phyloP scores from a whole-genome alignment of 768 basidiomycete genomes.

The Lepiota venenata region DNA sequence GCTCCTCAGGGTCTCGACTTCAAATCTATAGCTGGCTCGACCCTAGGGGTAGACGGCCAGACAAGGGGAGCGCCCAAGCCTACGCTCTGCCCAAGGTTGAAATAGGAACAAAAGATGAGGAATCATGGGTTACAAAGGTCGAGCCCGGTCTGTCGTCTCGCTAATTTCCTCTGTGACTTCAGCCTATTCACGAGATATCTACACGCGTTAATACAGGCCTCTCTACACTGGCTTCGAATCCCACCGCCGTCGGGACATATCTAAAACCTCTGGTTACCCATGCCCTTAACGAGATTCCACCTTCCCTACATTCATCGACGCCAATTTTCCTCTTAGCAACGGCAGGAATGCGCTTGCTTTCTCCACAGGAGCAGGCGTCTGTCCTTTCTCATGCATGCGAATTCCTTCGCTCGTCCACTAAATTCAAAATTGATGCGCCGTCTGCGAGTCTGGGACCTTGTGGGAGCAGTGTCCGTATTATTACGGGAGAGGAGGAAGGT shows the following conservation, averaged over 20 bases:
- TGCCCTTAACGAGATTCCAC: slow-evolving; percentile 80
- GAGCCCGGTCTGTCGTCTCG: slow-evolving; percentile 77
- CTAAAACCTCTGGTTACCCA: slow-evolving; percentile 81
- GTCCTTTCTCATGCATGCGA: slow-evolving; percentile 68
- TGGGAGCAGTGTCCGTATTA: too few species aligned
- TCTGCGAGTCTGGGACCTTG: too few species aligned
- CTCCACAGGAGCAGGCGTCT: too few species aligned
- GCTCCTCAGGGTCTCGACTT: slow-evolving; percentile 92
- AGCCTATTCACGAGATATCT: background rate
- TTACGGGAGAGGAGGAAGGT: slow-evolving; percentile 98
- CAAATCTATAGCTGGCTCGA: slow-evolving; percentile 98
- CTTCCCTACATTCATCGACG: slow-evolving; percentile 78
- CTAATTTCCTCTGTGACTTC: background rate
- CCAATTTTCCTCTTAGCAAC: slow-evolving; percentile 95
- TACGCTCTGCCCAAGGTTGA: slow-evolving; percentile 79
- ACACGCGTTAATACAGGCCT: slow-evolving; percentile 55
- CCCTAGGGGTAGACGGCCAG: slow-evolving; percentile 50
- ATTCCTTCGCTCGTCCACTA: too few species aligned
- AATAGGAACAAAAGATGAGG: slow-evolving; percentile 80
- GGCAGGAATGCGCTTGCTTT: slow-evolving; percentile 92
- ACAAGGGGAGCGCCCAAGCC: slow-evolving; percentile 48
- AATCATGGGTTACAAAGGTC: too few species aligned
- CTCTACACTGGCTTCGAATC: slow-evolving; percentile 84
- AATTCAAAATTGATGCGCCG: too few species aligned
- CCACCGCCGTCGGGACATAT: slow-evolving; percentile 69